Conservation (phyloP, 1,284 basidiomycete genomes). For the Ceratobasidium sp. region DNA sequence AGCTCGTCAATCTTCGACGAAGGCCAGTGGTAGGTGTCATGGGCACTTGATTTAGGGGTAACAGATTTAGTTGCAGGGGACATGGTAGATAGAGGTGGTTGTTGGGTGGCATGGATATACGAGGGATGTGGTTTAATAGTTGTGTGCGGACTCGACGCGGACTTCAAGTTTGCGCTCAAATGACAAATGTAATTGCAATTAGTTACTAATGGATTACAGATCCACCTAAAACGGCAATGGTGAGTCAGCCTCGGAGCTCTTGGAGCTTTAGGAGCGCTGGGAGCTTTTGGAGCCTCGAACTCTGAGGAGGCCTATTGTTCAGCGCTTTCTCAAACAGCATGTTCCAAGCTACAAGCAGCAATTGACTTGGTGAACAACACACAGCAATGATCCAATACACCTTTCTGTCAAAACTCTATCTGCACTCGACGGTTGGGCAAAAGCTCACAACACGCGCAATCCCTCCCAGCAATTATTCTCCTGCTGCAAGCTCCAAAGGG, state of each 20-base stretch:
- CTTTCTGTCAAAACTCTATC: not conserved
- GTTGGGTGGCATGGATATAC: not conserved
- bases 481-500: not conserved
- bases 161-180: no score
- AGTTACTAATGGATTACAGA: no score
- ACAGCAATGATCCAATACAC: not conserved
- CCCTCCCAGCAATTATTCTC: not conserved
- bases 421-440: not conserved
- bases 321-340: not conserved
- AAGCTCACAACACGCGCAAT: not conserved
- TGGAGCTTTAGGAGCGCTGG: not conserved
- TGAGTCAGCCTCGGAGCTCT: conserved; percentile 1
- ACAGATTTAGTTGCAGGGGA: not conserved
- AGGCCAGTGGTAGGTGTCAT: not conserved
- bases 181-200: no score
- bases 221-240: no score
- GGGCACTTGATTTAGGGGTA: not conserved
- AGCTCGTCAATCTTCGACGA: not conserved
- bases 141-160: no score
- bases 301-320: not conserved
- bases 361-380: not conserved
- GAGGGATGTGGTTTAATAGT: not conserved
- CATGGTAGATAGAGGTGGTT: not conserved
- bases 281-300: not conserved
- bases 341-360: not conserved